Evolutionary conservation across 208 protist species (phyloP).

Genomic region (Leishmania turanica): DNA sequence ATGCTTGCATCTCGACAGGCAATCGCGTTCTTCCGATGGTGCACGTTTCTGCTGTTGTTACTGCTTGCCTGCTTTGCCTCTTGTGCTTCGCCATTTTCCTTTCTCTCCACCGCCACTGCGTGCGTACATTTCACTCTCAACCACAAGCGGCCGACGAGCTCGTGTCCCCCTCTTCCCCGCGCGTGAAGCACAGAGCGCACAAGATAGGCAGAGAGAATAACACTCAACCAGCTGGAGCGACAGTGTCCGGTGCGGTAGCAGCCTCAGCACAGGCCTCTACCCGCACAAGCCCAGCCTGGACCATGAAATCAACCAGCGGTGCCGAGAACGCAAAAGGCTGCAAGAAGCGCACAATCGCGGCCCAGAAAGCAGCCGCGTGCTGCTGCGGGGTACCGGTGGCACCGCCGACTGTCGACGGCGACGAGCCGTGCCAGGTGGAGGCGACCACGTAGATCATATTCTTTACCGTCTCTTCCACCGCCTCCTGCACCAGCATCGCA

Average conservation of each 20-base stretch:
- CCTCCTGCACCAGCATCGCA: constrained; percentile 56
- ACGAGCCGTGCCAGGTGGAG: constrained; percentile 20
- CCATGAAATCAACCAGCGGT: constrained; percentile 50
- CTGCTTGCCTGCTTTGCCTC: not conserved
- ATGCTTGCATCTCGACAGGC: not conserved
- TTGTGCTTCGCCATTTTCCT: not conserved
- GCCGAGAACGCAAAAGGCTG: constrained; percentile 58
- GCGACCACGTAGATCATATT: constrained; percentile 85
- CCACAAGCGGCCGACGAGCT: not conserved
- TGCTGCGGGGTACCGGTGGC: not conserved
- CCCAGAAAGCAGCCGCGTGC: constrained; percentile 40
- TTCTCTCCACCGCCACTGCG: not conserved
- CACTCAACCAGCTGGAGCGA: not conserved
- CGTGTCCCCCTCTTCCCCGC: not conserved
- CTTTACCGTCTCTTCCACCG: constrained; percentile 86
- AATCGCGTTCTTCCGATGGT: not conserved
- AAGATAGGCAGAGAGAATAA: not conserved
- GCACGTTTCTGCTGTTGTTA: not conserved
- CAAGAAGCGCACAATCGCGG: constrained; percentile 40
- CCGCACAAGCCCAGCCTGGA: constrained; percentile 23
- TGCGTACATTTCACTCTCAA: not conserved
- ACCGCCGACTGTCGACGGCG: not conserved
- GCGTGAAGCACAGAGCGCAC: not conserved
- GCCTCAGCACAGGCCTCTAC: not conserved
- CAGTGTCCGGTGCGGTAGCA: not conserved